Evolutionary conservation across 1,284 basidiomycete species (phyloP).

Genomic region (Tetrapyrgos nigripes): DNA sequence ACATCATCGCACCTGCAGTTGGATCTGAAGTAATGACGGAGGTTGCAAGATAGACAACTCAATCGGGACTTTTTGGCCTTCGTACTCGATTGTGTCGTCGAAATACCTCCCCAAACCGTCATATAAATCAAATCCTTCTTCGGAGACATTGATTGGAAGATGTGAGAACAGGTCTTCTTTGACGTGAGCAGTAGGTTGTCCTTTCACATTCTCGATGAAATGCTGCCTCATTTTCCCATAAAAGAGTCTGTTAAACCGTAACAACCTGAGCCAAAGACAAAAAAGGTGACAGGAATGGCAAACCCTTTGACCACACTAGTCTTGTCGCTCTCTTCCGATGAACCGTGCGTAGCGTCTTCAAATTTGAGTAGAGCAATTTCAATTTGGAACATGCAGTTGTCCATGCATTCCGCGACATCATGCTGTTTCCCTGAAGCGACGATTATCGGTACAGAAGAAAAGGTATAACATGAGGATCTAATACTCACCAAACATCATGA

Average conservation of each 20-base stretch:
- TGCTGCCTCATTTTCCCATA: slow-evolving; percentile 88
- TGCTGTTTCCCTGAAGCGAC: slow-evolving; percentile 85
- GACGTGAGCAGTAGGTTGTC: slow-evolving; percentile 72
- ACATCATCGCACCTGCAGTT: slow-evolving; percentile 77
- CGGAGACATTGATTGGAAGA: slow-evolving; percentile 91
- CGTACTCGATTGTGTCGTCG: slow-evolving; percentile 89
- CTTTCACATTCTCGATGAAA: slow-evolving; percentile 55
- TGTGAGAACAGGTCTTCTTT: slow-evolving; percentile 95
- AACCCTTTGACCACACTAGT: slow-evolving; percentile 85
- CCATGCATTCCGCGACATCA: slow-evolving; percentile 98
- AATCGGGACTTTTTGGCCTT: slow-evolving; percentile 87
- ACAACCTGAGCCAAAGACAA: background rate
- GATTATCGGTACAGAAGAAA: no score
- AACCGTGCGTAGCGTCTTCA: slow-evolving; percentile 54
- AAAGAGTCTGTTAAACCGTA: slow-evolving; percentile 66
- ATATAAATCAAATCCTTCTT: slow-evolving; percentile 89
- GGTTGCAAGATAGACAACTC: slow-evolving; percentile 87
- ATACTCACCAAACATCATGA: slow-evolving; percentile 88
- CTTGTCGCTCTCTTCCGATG: slow-evolving; percentile 54
- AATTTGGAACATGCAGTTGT: slow-evolving; percentile 99
- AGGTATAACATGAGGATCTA: background rate
- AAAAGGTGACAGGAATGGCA: slow-evolving; percentile 16
- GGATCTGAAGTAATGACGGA: slow-evolving; percentile 93
- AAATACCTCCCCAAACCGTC: slow-evolving; percentile 95
- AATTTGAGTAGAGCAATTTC: slow-evolving; percentile 89